Conservation (phyloP, 495 filamentous ascomycete species). For the Opeltia flavorubescens region DNA sequence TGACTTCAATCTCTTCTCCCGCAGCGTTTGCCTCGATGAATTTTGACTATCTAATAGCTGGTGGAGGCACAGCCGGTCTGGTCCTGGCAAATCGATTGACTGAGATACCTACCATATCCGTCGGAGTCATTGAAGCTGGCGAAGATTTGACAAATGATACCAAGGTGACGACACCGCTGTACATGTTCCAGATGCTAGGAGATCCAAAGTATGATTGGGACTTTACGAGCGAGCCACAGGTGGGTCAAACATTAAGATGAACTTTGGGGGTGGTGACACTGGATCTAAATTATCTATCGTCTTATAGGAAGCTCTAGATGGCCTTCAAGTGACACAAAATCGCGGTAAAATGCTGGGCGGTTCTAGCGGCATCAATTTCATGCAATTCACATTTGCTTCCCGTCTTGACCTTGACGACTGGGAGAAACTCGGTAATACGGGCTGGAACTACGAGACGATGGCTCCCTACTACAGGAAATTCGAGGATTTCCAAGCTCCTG, state of each 20-base stretch:
- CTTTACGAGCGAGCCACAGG: conserved; percentile 13
- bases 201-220: conserved; percentile 19
- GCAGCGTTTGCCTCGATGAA: conserved; percentile 1
- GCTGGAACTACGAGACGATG: conserved; percentile 35
- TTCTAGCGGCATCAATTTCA: conserved; percentile 39
- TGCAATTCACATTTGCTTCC: conserved; percentile 30
- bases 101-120: conserved; percentile 28
- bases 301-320: conserved; percentile 14
- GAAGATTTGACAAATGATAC: conserved; percentile 18
- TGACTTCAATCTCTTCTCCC: conserved; percentile 1
- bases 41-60: conserved; percentile 21
- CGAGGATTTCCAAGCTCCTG: conserved; percentile 23
- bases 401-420: conserved; percentile 30
- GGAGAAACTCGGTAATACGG: conserved; percentile 34
- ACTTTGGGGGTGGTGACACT: no score
- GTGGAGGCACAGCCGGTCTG: conserved; percentile 23
- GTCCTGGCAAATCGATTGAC: conserved; percentile 29
- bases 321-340: conserved; percentile 17
- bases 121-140: conserved; percentile 39
- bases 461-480: conserved; percentile 27
- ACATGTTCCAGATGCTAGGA: conserved; percentile 5
- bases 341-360: conserved; percentile 45
- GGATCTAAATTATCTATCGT: neutral
- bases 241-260: no score
- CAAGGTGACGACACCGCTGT: conserved; percentile 2